Evolutionary conservation across 148 eudicot species (phyloP).

Genomic region (Dianthus caryophyllus): DNA sequence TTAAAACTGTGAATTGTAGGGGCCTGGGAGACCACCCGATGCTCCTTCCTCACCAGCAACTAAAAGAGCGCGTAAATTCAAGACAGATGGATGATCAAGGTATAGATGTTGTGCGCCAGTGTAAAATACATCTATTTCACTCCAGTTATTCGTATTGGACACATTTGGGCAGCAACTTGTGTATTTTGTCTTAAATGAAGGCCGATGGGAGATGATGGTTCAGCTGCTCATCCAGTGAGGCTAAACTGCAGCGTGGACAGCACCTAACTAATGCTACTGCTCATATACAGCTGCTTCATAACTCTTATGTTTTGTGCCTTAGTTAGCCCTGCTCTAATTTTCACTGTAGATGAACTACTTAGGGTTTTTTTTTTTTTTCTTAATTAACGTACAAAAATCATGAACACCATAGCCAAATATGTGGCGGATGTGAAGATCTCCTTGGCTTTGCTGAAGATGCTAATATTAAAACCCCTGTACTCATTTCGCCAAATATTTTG

Average conservation of each 20-base stretch:
- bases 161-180: background rate
- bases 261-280: background rate
- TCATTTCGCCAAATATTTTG: too few species aligned
- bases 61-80: constrained; percentile 85
- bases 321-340: background rate
- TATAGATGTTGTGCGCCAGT: background rate
- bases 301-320: background rate
- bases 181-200: background rate
- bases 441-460: too few species aligned
- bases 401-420: background rate
- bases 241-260: background rate
- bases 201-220: background rate
- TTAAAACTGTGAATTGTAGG: constrained; percentile 35
- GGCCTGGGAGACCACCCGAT: constrained; percentile 67
- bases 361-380: background rate
- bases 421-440: too few species aligned
- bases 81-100: constrained; percentile 49
- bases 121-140: background rate
- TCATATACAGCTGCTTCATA: background rate
- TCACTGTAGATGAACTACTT: background rate
- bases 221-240: background rate
- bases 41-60: constrained; percentile 86
- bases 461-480: too few species aligned
- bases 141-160: background rate
- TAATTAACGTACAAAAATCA: background rate